Base-by-base conservation (phyloP, 345 rosid species). In the Salix purpurea region DNA sequence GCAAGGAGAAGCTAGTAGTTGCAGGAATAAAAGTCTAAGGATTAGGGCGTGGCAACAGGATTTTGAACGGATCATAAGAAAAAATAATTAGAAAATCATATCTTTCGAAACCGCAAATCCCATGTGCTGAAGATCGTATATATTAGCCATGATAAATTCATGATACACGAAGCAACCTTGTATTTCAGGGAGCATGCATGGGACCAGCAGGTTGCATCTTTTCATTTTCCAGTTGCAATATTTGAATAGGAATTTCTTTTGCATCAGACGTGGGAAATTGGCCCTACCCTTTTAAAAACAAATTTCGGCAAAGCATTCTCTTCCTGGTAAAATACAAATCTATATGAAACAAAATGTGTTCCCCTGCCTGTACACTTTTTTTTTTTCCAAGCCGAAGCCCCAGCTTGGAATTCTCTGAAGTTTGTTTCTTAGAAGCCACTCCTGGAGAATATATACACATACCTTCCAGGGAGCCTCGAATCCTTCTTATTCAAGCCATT, bases 381-480 rank as follows among this genome's bases (percentile, higher is more conserved):
- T 39, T 77, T 71, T 71, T 34, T 30, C 32, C 2, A 67, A 40
- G 67, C 7, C 18, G n/a, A 74, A 14, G 44, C 5, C 40, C 65
- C 39, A 62, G 21, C 60, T 68, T 60, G 21, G 13, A 34, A n/a
- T 14, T 56, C 24, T 58, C 48, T 54, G 79, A 71, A 78, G 86
- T 71, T 66, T 78, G 88, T 92, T 87, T 85, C 97, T 88, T 90
- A 86, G 79, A 90, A 90, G 89, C 88, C 89, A 88, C 97, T 85
- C 89, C 72, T 71, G 65, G 75, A 75, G 85, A 64, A 60, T 73
- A 68, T 24, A 69, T 40, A 48, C 26, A 19, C 76, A 69, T 71
- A 65, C 64, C 77, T 39, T 62, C 64, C 13, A 60, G 32, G 72
- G 80, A 77, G 50, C 81, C 76, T 78, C 74, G 72, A 76, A 86